These are phyloP conservation scores for Rhizopogon parksii DNA, from an alignment of 1,284 basidiomycete species.

Conservation along the genomic window DNA sequence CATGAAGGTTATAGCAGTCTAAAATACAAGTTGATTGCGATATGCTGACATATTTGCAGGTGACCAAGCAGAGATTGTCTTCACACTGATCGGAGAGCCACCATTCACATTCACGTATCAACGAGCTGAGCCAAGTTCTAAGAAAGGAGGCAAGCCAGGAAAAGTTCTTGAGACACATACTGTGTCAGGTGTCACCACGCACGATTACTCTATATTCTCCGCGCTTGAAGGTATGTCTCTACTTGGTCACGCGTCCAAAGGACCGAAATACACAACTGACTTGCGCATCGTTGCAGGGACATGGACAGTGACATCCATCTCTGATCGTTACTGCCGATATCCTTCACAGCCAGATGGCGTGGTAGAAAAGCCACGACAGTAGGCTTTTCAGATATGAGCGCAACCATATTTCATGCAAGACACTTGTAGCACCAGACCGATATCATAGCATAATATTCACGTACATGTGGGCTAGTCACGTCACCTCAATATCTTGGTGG, in stretches of 20 bases:
- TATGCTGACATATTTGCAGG: constrained; percentile 36
- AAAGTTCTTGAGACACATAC: constrained; percentile 86
- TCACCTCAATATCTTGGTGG: background rate
- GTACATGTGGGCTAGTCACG: background rate
- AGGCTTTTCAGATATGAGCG: constrained; percentile 8
- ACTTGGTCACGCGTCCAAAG: background rate
- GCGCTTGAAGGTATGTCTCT: constrained; percentile 70
- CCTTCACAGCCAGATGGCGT: constrained; percentile 42
- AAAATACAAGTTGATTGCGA: background rate
- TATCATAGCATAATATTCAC: background rate
- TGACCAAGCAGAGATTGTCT: constrained; percentile 89
- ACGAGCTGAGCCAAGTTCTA: constrained; percentile 60
- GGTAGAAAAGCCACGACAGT: constrained; percentile 26
- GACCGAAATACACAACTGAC: constrained; percentile 10
- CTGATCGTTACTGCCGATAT: constrained; percentile 80
- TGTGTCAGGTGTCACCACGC: constrained; percentile 70
- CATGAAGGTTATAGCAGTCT: constrained; percentile 62
- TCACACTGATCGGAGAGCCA: constrained; percentile 82
- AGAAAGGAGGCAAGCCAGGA: constrained; percentile 57
- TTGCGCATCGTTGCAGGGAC: constrained; percentile 47
- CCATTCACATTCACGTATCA: constrained; percentile 96
- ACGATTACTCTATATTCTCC: constrained; percentile 83
- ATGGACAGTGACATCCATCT: constrained; percentile 88
- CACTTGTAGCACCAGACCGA: constrained; percentile 29
- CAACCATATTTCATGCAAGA: constrained; percentile 8